Percentiles rank a stretch among this genome's conserved stretches.
Conservation (phyloP, 2,329 filamentous ascomycete genomes). For the Esteya vermicola region DNA sequence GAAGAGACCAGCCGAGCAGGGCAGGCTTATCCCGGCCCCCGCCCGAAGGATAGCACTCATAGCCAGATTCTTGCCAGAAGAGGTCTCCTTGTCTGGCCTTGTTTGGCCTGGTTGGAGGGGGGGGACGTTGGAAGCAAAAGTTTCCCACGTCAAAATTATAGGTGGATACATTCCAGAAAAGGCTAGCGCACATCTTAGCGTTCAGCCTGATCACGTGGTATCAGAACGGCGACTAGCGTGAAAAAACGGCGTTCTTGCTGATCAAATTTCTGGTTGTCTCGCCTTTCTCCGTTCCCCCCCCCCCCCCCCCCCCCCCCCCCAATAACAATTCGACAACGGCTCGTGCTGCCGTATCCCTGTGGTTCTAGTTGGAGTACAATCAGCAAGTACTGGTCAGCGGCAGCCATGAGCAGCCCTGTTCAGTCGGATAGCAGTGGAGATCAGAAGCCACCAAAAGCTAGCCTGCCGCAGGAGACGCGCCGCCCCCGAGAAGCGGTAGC, state of each 20-base stretch:
- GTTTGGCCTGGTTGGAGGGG: too few relatives aligned
- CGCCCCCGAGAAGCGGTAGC: not conserved
- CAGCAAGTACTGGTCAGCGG: not conserved
- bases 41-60: too few relatives aligned
- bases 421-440: not conserved
- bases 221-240: not conserved
- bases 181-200: too few relatives aligned
- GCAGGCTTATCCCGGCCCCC: too few relatives aligned
- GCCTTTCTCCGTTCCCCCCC: not conserved
- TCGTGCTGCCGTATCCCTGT: not conserved
- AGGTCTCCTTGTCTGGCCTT: too few relatives aligned
- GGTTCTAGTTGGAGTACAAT: not conserved
- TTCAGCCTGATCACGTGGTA: not conserved
- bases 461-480: not conserved
- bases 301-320: too few relatives aligned
- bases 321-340: not conserved
- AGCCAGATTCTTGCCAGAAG: too few relatives aligned
- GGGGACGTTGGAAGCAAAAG: too few relatives aligned
- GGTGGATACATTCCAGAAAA: too few relatives aligned
- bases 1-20: too few relatives aligned
- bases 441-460: not conserved
- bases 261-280: not conserved
- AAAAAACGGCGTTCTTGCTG: not conserved
- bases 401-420: not conserved
- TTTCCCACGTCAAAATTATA: too few relatives aligned